phyloP scores from a whole-genome alignment of 192 early-diverging fungal genomes.

The Coemansia sp. region DNA sequence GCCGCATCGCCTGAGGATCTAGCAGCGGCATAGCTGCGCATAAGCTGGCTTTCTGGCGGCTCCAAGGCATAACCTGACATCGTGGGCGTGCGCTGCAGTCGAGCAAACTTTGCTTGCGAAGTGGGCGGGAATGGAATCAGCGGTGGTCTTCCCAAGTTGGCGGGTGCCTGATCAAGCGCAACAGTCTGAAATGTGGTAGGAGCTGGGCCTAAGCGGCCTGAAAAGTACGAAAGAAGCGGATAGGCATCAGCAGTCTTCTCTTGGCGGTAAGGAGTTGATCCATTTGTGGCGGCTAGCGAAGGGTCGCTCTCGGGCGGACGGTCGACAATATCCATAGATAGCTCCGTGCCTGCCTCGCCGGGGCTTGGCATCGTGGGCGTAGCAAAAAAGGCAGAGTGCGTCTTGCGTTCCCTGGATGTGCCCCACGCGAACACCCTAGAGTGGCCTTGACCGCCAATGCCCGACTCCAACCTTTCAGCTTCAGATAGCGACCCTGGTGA shows the following conservation, averaged over 20 bases:
- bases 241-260: conserved; percentile 46
- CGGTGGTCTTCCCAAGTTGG: neutral
- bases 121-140: neutral
- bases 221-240: conserved; percentile 29
- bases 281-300: conserved; percentile 34
- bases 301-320: conserved; percentile 45
- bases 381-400: conserved; percentile 1
- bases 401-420: neutral
- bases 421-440: conserved; percentile 11
- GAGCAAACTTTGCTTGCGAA: conserved; percentile 2
- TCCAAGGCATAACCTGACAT: neutral
- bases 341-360: conserved; percentile 40
- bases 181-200: neutral
- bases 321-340: conserved; percentile 46
- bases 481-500: neutral
- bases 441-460: neutral
- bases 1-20: conserved; percentile 34
- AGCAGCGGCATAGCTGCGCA: conserved; percentile 28
- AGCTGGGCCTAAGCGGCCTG: conserved; percentile 3
- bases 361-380: conserved; percentile 15
- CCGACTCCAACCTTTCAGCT: neutral
- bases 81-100: neutral
- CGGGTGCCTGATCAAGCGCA: neutral
- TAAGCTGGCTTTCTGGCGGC: conserved; percentile 4
- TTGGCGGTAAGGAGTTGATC: conserved; percentile 36